Base-by-base conservation (phyloP, 176 grass and related monocot species). In the Eragrostis curvula region DNA sequence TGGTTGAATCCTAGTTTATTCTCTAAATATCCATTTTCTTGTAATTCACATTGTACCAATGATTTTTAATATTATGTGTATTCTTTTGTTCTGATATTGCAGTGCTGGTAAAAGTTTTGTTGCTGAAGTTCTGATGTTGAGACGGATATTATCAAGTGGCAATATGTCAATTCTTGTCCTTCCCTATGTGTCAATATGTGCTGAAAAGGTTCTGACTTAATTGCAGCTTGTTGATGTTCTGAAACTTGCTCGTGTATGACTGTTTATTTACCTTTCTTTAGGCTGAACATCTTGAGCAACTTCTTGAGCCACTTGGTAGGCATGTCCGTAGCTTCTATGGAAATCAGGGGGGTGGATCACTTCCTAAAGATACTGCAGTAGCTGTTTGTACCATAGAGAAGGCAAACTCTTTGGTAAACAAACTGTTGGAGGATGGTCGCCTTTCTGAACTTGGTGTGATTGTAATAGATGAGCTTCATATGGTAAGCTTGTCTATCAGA, bases 331-430 rank as follows among this genome's bases (percentile, higher is more conserved):
- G 96, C 56, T 95, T 90, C 71, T 98, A 95, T 5, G 92, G 96
- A 50, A 95, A 88, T 84, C 96, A 98, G 61, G 96, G 96, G 24
- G 92, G 92, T 70, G 88, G 88, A 2, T 85, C 90, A 70, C 90
- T 98, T 82, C 88, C 88, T 77, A 98, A 95, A 79, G 96, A 98
- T 89, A 95, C 96, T 23, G 90, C 96, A 77, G 92, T 98, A 68
- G 96, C 96, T 91, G 96, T 95, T 74, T 98, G 96, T 84, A 98
- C 96, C 20, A 98, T 93, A 90, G 96, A 98, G 85, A 98, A 98
- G 84, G 96, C 96, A 15, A 98, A 98, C 74, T 95, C 92, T 87
- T 88, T 98, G 86, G 79, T 95, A 51, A 98, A 98, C 83, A 87
- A 91, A 53, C 82, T 98, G 70, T 82, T 98, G 81, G 95, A 98